Evolutionary conservation across 495 filamentous ascomycete genomes (phyloP), one percentile per base, ranked within the genome.

Genomic region (Penicillium salamii): DNA sequence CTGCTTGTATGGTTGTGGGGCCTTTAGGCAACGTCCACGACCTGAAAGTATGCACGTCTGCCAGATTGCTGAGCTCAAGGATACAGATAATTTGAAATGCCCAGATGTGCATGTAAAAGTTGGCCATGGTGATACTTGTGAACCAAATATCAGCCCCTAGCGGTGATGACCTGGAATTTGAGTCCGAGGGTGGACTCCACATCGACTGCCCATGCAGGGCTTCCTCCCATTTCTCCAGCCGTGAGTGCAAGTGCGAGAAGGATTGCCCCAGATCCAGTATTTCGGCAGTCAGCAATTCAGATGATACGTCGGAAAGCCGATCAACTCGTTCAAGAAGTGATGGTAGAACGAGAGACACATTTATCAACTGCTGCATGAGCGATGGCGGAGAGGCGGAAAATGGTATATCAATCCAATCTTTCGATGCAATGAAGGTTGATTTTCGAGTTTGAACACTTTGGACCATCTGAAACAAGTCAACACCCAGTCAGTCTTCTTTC

Each of bases 61-160:
- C 26, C 3, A 72, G 44, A 11, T 48, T 49, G 1, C 46, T 38
- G 8, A 74, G 47, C 24, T 68, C 64, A 5, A 40, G 7, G 3
- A 67, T 48, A 37, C 66, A 71, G n/a, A 70, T 36, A 3, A 64
- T 55, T 7, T 49, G 58, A 36, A 70, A 66, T 1, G 71, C 53
- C 69, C 71, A 72, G 7, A 62, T 48, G 34, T 71, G 65, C 1
- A 65, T 69, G 20, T 63, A 52, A 4, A 53, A 55, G 18, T 70
- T 74, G 18, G 68, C 69, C 31, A 54, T 49, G 18, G 69, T 69
- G 46, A 74, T 56, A 49, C 56, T 61, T 1, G 55, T 48, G 39
- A 63, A 74, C 62, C 56, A 67, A 13, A 70, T 14, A 33, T 21
- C 26, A n/a, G 50, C 23, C 15, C 18, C 21, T 31, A 52, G 37